phyloP scores from a whole-genome alignment of 192 early-diverging fungal species.

The Funneliformis mosseae region DNA sequence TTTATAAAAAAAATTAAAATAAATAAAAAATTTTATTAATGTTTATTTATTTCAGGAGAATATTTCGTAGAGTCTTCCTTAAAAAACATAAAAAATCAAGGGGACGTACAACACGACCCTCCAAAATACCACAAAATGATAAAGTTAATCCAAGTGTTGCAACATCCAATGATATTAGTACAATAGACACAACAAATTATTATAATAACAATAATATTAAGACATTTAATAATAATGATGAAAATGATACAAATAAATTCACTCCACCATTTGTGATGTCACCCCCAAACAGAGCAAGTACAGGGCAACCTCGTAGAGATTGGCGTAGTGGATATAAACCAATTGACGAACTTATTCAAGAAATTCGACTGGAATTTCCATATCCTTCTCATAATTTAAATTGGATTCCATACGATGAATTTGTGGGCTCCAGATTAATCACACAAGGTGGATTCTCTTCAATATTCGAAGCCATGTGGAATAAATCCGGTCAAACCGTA shows the following conservation, averaged over 20 bases:
- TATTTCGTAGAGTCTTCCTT: background rate
- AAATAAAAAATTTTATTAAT: too few species aligned
- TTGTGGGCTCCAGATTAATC: constrained; percentile 22
- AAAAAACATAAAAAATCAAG: constrained; percentile 8
- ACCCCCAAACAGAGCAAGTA: background rate
- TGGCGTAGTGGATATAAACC: constrained; percentile 24
- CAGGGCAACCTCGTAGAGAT: constrained; percentile 30
- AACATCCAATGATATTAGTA: background rate
- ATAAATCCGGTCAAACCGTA: constrained; percentile 25
- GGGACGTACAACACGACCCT: background rate
- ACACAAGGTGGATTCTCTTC: constrained; percentile 44
- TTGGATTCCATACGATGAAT: constrained; percentile 33
- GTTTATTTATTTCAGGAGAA: background rate
- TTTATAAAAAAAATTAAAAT: background rate
- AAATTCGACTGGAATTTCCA: constrained; percentile 31
- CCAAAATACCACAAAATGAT: background rate
- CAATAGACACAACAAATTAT: background rate
- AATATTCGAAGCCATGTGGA: constrained; percentile 37
- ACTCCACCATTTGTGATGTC: too few species aligned
- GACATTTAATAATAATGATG: background rate
- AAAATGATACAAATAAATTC: background rate
- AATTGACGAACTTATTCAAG: constrained; percentile 25
- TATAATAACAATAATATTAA: background rate
- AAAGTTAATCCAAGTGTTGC: background rate
- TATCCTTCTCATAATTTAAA: constrained; percentile 12